phyloP scores from a whole-genome alignment of 2,329 filamentous ascomycete species.

The Alternaria triticimaculans region DNA sequence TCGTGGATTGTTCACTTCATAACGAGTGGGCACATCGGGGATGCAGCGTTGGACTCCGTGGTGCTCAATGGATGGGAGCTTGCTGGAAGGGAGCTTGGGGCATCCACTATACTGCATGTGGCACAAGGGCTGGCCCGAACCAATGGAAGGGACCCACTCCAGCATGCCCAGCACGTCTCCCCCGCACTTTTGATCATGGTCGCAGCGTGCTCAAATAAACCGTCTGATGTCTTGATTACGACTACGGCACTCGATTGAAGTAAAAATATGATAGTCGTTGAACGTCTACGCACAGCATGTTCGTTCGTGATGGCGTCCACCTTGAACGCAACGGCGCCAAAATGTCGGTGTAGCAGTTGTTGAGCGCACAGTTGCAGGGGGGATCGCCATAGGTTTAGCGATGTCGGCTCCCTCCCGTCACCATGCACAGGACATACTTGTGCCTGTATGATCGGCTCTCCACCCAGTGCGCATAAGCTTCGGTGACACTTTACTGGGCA shows the following conservation, averaged over 20 bases:
- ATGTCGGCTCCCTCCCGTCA: constrained; percentile 19
- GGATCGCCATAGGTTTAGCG: constrained; percentile 21
- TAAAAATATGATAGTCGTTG: not conserved
- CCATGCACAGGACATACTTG: constrained; percentile 16
- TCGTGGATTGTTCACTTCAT: constrained; percentile 2
- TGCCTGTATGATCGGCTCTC: constrained; percentile 30
- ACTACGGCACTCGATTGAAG: not conserved
- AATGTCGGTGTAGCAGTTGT: constrained; percentile 29
- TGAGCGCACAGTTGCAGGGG: constrained; percentile 17
- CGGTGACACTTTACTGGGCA: constrained; percentile 1
- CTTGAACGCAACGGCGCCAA: constrained; percentile 2
- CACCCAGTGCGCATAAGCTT: constrained; percentile 17
- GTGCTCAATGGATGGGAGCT: constrained; percentile 8
- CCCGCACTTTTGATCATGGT: constrained; percentile 17
- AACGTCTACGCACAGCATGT: not conserved
- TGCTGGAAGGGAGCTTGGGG: constrained; percentile 9
- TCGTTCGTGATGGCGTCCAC: not conserved
- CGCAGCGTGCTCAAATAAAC: constrained; percentile 4
- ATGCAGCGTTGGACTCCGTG: constrained; percentile 18
- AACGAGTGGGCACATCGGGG: constrained; percentile 14
- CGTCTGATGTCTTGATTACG: not conserved
- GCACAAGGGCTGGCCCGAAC: constrained; percentile 10
- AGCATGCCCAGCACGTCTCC: constrained; percentile 7
- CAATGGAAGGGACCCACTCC: constrained; percentile 17
- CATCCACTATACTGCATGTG: not conserved